Conservation (phyloP, 176 grass and related monocot species). For the Coix lacrymajobi region DNA sequence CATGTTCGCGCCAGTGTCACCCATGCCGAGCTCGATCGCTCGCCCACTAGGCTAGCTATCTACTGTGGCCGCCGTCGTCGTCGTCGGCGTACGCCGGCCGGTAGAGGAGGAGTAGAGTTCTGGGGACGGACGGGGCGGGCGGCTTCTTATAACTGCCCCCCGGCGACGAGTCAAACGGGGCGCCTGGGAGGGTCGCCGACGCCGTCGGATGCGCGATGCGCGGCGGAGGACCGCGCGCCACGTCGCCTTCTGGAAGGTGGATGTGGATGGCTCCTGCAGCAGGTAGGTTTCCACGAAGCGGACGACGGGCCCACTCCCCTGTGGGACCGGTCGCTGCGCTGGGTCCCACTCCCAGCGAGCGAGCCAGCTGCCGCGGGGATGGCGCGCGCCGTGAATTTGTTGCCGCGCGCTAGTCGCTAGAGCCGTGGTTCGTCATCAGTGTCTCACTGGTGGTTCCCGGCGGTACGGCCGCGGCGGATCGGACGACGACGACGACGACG, state of each 20-base stretch:
- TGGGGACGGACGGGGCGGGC: not conserved
- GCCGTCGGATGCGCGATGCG: constrained; percentile 7
- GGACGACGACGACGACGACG: too few relatives aligned
- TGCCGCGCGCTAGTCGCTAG: too few relatives aligned
- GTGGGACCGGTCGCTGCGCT: too few relatives aligned
- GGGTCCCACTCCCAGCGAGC: too few relatives aligned
- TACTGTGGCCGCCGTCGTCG: not conserved
- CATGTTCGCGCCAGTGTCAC: constrained; percentile 39
- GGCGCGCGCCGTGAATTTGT: not conserved
- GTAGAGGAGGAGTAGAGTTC: not conserved
- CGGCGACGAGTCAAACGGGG: constrained; percentile 42
- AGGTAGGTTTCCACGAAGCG: constrained; percentile 36
- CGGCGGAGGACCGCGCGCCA: not conserved
- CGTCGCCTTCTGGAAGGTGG: constrained; percentile 32
- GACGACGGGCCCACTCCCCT: too few relatives aligned
- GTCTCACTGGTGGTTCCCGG: too few relatives aligned
- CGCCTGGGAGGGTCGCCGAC: accelerated
- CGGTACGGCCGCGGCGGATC: too few relatives aligned
- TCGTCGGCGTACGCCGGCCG: not conserved
- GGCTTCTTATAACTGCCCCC: constrained; percentile 38
- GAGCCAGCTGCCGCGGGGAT: not conserved
- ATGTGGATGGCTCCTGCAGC: not conserved
- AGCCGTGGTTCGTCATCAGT: too few relatives aligned
- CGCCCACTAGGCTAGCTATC: not conserved
- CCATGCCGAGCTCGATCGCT: not conserved